Conservation (phyloP, 192 early-diverging fungal genomes). For the Coemansia sp. region DNA sequence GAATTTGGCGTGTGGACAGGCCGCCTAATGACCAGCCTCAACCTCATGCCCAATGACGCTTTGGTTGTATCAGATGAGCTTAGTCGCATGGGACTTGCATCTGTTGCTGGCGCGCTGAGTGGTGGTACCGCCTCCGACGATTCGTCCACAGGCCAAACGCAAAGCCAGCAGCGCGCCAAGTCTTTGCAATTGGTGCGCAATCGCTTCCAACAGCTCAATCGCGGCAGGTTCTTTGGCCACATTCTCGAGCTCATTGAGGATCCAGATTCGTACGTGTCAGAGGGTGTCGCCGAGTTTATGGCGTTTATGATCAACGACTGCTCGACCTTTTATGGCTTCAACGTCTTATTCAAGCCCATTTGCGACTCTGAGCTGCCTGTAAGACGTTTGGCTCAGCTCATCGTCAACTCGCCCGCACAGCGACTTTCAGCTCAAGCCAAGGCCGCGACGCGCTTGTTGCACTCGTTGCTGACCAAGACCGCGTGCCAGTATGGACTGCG, state of each 20-base stretch:
- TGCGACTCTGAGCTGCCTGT: slow-evolving; percentile 46
- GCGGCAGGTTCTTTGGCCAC: slow-evolving; percentile 39
- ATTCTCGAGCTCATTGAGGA: slow-evolving; percentile 49
- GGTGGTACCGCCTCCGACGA: slow-evolving; percentile 15
- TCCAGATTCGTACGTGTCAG: slow-evolving; percentile 30
- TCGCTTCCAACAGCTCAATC: slow-evolving; percentile 54
- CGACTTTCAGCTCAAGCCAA: slow-evolving; percentile 43
- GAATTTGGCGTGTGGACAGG: slow-evolving; percentile 57
- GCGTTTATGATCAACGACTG: slow-evolving; percentile 53
- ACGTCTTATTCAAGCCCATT: slow-evolving; percentile 53
- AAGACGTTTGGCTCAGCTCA: slow-evolving; percentile 51
- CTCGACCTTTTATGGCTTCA: slow-evolving; percentile 49
- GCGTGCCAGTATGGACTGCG: slow-evolving; percentile 53
- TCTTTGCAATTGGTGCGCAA: slow-evolving; percentile 52
- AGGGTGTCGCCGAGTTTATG: slow-evolving; percentile 49
- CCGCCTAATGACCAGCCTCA: slow-evolving; percentile 45
- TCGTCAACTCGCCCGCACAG: slow-evolving; percentile 51
- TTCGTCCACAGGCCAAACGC: slow-evolving; percentile 12
- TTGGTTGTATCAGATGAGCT: slow-evolving; percentile 51
- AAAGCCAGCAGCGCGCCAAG: slow-evolving; percentile 44
- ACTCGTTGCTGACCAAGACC: slow-evolving; percentile 47
- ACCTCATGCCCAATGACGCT: slow-evolving; percentile 47
- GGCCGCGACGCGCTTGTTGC: slow-evolving; percentile 39
- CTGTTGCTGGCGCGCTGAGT: slow-evolving; percentile 31
- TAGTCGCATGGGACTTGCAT: slow-evolving; percentile 45